phyloP scores from a whole-genome alignment of 768 basidiomycete species.

The Krasilnikovozyma curviuscula region DNA sequence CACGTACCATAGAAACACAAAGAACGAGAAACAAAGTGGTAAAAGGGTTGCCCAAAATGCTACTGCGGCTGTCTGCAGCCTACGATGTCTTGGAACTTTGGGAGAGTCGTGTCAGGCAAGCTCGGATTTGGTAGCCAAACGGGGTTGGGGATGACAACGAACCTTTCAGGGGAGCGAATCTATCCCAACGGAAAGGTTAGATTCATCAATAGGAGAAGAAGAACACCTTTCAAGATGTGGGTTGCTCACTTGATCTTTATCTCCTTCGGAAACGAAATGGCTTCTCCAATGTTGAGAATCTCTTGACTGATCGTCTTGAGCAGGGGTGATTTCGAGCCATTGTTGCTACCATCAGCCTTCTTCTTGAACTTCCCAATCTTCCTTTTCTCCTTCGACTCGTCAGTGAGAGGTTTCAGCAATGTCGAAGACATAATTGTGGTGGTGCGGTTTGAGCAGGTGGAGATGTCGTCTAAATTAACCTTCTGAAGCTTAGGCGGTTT shows the following conservation, averaged over 20 bases:
- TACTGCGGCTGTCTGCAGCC: conserved; percentile 10
- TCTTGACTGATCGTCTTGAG: too few relatives aligned
- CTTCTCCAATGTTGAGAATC: too few relatives aligned
- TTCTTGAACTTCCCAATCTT: too few relatives aligned
- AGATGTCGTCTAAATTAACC: too few relatives aligned
- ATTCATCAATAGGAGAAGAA: not conserved
- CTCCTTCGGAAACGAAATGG: conserved; percentile 4
- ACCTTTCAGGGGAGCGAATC: conserved; percentile 13
- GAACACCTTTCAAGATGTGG: not conserved
- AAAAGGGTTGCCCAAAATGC: conserved; percentile 11
- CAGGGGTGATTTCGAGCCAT: too few relatives aligned
- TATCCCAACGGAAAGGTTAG: not conserved
- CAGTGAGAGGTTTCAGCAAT: too few relatives aligned
- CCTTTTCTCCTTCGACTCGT: too few relatives aligned
- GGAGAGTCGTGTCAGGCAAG: not conserved
- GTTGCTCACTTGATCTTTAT: conserved; percentile 8
- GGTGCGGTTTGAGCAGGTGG: too few relatives aligned
- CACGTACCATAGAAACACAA: conserved; percentile 7
- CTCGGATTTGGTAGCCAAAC: not conserved
- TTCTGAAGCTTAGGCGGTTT: too few relatives aligned
- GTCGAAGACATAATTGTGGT: too few relatives aligned
- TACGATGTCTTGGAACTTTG: conserved; percentile 9
- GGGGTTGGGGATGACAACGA: not conserved
- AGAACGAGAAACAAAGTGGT: conserved; percentile 3
- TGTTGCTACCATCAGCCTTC: too few relatives aligned